Base-by-base conservation (phyloP, 1,284 basidiomycete genomes). In the Malassezia cuniculi region DNA sequence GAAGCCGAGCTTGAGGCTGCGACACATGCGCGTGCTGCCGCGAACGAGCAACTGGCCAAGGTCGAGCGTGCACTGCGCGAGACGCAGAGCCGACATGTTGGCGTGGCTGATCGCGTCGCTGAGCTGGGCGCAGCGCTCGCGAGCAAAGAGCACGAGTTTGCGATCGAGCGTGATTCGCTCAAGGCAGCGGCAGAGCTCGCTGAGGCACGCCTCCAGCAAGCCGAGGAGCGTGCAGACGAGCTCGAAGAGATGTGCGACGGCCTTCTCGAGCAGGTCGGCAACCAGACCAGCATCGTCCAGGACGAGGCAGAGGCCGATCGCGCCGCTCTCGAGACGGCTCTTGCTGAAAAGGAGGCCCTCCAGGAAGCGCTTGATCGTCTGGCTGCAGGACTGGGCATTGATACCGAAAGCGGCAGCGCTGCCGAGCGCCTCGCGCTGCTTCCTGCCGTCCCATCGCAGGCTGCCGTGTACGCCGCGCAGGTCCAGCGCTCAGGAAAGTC, bases 201-300 rank as follows among this genome's bases (percentile, higher is more conserved):
- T 73, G 82, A 89, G 60, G 79, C 79, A 46, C 75, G 85, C 20
- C 83, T 86, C 64, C 75, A 76, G 29, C 78, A 85, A 50, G 75
- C 81, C 11, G 81, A 81, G 68, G 74, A 75, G 27, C 76, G 85
- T 34, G 78, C 86, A 3, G 78, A 82, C 25, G 72, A 73, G 31
- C 77, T 89, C 45, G 84, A 87, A 67, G 72, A 70, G 33, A 80
- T 85, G 50, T 85, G 80, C 77, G 77, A 78, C 21, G 72, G 71
- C 11, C 74, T 84, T 5, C 75, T 78, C 7, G 78, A 79, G 27
- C 76, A 76, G 51, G 75, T 80, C 6, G 79, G 80, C 50, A 68
- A 74, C 41, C 73, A 78, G 17, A 82, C 85, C 60, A 71, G 73
- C 18, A 70, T 69, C 4, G 67, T 85, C 10, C 74, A 71, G 50